Base-by-base conservation (phyloP, 1,284 basidiomycete genomes). In the Xerocomus nothofagi region DNA sequence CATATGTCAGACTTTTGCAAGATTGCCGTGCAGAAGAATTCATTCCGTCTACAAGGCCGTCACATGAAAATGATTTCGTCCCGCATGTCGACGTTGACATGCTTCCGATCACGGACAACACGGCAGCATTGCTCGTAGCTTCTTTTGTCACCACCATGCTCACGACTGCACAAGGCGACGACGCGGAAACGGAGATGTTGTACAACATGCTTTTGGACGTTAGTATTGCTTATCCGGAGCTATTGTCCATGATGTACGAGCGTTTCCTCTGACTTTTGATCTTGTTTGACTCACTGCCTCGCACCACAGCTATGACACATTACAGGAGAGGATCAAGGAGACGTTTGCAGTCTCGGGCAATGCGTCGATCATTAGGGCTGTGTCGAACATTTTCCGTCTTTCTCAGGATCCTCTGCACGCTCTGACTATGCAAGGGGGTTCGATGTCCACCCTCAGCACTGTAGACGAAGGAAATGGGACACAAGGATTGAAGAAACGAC, bases 141-240 rank as follows among this genome's bases (percentile, higher is more conserved):
- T 88, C 91, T 1, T 88, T 94, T 61, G 74, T 86, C 30, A 82
- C 82, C 2, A 84, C 88, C 2, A 89, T 94, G 70, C 75, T 94
- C 31, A 74, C 75, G 34, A 86, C 81, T n/a, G 86, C 88, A 0
- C 86, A 90, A 65, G 84, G 86, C 4, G 89, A 93, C 60, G 88
- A 90, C 56, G 74, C 77, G 1, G 93, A 96, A 71, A 85, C 86
- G 14, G 83, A 92, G 59, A 86, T 94, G 45, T 67, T 94, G 39
- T 93, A 88, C 65, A 77, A 77, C 39, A 68, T 94, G 30, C 74
- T 96, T 27, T 81, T 90, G 23, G 88, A 92, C 39, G 79, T 92
- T n/a, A 82, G 83, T 21, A 69, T 73, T 11, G 69, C 74, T 20
- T 88, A 83, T 69, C 91, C 91, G 1, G 88, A 93, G 20, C 78